Conservation (phyloP, 352 stramenopile genomes). For the Peronospora farinosa region DNA sequence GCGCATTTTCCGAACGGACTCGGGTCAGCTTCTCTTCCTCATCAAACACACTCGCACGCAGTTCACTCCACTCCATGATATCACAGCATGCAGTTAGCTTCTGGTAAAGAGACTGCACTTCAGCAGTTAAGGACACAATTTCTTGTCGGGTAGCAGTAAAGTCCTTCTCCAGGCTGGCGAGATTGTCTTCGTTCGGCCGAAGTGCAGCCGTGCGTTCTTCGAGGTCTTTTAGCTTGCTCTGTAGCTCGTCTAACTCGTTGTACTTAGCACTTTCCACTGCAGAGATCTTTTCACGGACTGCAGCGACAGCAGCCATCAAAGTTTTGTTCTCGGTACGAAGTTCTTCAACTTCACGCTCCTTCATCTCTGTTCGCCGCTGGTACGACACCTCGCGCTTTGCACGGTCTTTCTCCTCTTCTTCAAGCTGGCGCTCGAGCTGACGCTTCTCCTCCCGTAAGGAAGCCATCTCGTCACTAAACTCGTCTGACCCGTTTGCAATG, state of each 20-base stretch:
- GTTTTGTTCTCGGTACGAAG: slow-evolving; percentile 42
- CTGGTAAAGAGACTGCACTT: slow-evolving; percentile 45
- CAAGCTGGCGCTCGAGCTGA: slow-evolving; percentile 35
- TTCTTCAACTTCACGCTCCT: slow-evolving; percentile 35
- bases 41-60: slow-evolving; percentile 37
- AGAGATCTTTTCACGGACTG: slow-evolving; percentile 41
- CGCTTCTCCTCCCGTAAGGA: slow-evolving; percentile 35
- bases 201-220: slow-evolving; percentile 36
- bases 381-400: slow-evolving; percentile 38
- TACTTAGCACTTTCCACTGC: slow-evolving; percentile 36
- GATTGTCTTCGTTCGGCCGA: slow-evolving; percentile 24
- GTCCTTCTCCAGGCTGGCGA: slow-evolving; percentile 34
- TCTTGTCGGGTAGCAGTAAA: slow-evolving; percentile 43
- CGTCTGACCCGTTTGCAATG: slow-evolving; percentile 34
- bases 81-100: slow-evolving; percentile 51
- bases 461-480: slow-evolving; percentile 45
- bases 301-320: slow-evolving; percentile 29
- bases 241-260: slow-evolving; percentile 35
- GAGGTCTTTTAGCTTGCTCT: slow-evolving; percentile 32
- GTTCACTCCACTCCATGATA: slow-evolving; percentile 53
- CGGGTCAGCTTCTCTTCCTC: slow-evolving; percentile 41
- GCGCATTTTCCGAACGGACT: slow-evolving; percentile 25
- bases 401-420: slow-evolving; percentile 33
- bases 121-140: slow-evolving; percentile 34
- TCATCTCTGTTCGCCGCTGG: slow-evolving; percentile 36